Evolutionary conservation across 257 asterid species (phyloP).

Genomic region (Gentiana straminea): DNA sequence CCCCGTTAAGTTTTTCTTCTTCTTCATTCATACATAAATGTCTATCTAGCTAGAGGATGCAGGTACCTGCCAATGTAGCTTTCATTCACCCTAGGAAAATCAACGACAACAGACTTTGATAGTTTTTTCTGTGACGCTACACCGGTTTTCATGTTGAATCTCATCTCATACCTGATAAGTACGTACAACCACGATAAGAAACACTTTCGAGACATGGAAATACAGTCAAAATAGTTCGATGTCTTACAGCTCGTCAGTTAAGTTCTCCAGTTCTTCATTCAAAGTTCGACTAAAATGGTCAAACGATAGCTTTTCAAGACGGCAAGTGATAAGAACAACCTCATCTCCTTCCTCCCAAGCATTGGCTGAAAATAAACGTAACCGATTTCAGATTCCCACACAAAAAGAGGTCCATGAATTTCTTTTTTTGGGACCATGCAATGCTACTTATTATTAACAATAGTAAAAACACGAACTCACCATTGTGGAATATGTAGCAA

Average conservation of each 20-base stretch:
- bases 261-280: constrained; percentile 52
- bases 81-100: constrained; percentile 88
- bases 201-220: constrained; percentile 8
- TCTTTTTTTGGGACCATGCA: too few relatives aligned
- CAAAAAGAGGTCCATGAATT: too few relatives aligned
- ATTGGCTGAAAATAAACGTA: constrained; percentile 41
- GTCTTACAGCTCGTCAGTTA: constrained; percentile 70
- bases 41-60: constrained; percentile 19
- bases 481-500: constrained; percentile 23
- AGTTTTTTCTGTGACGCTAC: constrained; percentile 69
- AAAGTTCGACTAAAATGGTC: constrained; percentile 52
- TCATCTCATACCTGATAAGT: constrained; percentile 73
- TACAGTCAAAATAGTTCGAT: constrained; percentile 2
- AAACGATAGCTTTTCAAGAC: constrained; percentile 2
- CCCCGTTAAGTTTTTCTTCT: too few relatives aligned
- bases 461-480: background rate
- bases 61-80: constrained; percentile 80
- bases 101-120: constrained; percentile 56
- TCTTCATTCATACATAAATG: too few relatives aligned
- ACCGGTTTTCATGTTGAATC: constrained; percentile 80
- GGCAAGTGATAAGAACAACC: too few relatives aligned
- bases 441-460: too few relatives aligned
- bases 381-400: too few relatives aligned
- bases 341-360: constrained; percentile 64
- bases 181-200: constrained; percentile 2